Evolutionary conservation across 352 stramenopile genomes (phyloP).

Genomic region (Blastocystis sp.): DNA sequence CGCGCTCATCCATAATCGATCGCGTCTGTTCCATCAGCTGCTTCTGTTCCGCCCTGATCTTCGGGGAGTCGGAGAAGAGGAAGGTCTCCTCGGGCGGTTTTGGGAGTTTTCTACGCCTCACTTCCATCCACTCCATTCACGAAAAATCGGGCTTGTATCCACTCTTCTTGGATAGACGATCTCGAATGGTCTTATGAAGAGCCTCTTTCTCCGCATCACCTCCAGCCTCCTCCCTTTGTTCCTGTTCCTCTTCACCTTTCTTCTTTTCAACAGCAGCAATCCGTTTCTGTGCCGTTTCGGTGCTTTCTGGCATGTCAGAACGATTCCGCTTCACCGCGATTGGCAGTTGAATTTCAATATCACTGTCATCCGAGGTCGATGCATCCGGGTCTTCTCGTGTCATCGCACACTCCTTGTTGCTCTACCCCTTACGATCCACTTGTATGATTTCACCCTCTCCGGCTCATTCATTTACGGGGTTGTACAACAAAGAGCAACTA

Average conservation of each 20-base stretch:
- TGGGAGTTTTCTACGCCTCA: slow-evolving; percentile 32
- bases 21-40: background rate
- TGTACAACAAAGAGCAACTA: too few relatives aligned
- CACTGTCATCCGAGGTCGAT: slow-evolving; percentile 9
- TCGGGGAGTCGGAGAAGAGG: background rate
- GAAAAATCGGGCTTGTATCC: slow-evolving; percentile 52
- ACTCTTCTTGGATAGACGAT: slow-evolving; percentile 8
- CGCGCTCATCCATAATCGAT: slow-evolving; percentile 44
- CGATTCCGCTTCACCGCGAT: background rate
- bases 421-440: too few relatives aligned
- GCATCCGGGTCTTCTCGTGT: too few relatives aligned
- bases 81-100: slow-evolving; percentile 53
- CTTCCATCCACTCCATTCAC: background rate
- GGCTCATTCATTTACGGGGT: too few relatives aligned
- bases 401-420: too few relatives aligned
- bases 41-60: background rate
- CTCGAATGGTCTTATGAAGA: background rate
- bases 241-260: background rate
- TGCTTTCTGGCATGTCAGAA: background rate
- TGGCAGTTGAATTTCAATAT: slow-evolving; percentile 14
- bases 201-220: background rate
- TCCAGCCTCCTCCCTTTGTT: background rate
- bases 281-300: background rate
- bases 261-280: background rate
- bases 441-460: too few relatives aligned